These are phyloP conservation scores for Picochlorum sp. DNA, from an alignment of 139 green algal species.

Conservation along the genomic window DNA sequence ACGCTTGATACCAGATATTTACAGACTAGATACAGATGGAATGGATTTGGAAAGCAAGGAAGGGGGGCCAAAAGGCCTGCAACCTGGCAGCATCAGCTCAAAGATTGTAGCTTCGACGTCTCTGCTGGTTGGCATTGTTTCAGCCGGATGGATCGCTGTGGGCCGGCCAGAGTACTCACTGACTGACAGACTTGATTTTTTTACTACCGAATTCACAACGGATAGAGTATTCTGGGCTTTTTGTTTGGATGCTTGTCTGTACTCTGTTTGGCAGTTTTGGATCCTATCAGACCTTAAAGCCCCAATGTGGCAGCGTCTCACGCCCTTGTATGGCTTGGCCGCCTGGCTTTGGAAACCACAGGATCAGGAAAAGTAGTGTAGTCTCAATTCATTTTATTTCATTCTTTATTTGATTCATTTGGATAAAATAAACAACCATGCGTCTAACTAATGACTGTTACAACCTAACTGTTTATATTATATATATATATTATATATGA, in stretches of 20 bases:
- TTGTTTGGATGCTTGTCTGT: constrained; percentile 56
- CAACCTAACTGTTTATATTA: no score
- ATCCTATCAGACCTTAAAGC: constrained; percentile 38
- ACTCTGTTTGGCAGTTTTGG: constrained; percentile 60
- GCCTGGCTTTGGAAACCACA: constrained; percentile 31
- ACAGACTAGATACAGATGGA: background rate
- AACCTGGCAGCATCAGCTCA: background rate
- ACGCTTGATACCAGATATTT: constrained; percentile 31
- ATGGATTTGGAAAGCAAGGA: background rate
- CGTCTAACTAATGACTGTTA: no score
- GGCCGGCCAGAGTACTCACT: constrained; percentile 56
- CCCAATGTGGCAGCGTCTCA: constrained; percentile 25
- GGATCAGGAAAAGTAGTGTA: no score
- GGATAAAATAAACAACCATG: no score
- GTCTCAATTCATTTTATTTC: no score
- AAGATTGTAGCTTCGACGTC: constrained; percentile 8
- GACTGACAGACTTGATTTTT: constrained; percentile 30
- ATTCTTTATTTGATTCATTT: no score
- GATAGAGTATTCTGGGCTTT: constrained; percentile 76
- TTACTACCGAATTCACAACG: constrained; percentile 13
- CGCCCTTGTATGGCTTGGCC: constrained; percentile 69
- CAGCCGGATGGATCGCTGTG: constrained; percentile 44
- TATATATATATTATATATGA: background rate
- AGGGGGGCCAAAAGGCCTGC: background rate
- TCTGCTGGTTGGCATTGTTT: constrained; percentile 37